Evolutionary conservation across 2,329 filamentous ascomycete species (phyloP), one percentile per base, ranked within the genome.

Genomic region (Neonectria hederae): DNA sequence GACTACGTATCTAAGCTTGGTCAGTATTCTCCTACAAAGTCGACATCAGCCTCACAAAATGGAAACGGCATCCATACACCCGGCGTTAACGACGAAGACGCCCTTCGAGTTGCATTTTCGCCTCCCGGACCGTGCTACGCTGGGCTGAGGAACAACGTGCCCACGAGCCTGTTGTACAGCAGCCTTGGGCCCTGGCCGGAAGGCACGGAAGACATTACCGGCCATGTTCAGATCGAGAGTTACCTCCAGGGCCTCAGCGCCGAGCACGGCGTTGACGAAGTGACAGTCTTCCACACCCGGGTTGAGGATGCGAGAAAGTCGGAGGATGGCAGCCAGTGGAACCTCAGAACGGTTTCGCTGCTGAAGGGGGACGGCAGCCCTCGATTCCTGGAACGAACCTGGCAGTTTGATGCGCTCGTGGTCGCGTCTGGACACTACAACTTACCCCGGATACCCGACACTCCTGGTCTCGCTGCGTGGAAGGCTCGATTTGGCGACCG

Each of bases 141-240:
- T 5, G 83, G 84, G 2, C 79, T 94, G 8, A 90, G 90, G 72
- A 93, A 91, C 38, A 96, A 95, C 71, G 90, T 94, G 4, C 90
- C 92, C 0, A 88, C 90, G n/a, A 82, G 75, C 22, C 70, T 84
- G 3, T 80, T 85, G 76, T 75, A 77, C 45, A 83, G 78, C 61
- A 78, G 76, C 9, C 74, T 85, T 2, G 74, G 78, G 4, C 65
- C 72, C 0, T 92, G 90, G 85, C 87, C 88, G 0, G 76, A 83
- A 6, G 86, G 84, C 1, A 91, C 88, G 0, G 83, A 83, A 2
- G 85, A 88, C 17, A 87, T 86, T 63, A 85, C 90, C 5, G 83
- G 79, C 2, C 90, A 91, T 63, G 71, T 77, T 17, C 80, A 84
- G 0, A 77, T 92, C 9, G 83, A 84, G 35, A 77, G 83, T 2